phyloP scores from a whole-genome alignment of 2,329 filamentous ascomycete species.

The Drechslerella stenobrocha region DNA sequence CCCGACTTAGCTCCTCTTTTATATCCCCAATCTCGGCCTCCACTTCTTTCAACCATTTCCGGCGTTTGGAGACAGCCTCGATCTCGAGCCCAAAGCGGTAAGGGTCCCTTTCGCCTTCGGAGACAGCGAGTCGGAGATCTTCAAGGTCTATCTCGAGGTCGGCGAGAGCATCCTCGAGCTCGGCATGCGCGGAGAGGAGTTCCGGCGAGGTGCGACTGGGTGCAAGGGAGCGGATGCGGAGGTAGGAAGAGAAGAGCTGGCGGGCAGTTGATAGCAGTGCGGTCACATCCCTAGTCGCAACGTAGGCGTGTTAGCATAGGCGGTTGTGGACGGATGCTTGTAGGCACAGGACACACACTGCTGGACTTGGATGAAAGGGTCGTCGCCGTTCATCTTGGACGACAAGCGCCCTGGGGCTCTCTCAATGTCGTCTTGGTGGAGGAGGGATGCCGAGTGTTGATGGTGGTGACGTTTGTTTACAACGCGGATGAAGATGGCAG shows the following conservation, averaged over 20 bases:
- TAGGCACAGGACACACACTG: slow-evolving; percentile 46
- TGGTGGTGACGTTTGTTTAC: slow-evolving; percentile 48
- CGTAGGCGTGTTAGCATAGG: slow-evolving; percentile 33
- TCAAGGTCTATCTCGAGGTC: slow-evolving; percentile 79
- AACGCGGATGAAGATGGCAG: slow-evolving; percentile 26
- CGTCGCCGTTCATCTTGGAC: slow-evolving; percentile 50
- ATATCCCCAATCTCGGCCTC: slow-evolving; percentile 86
- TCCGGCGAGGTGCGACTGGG: slow-evolving; percentile 72
- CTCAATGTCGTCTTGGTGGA: too few relatives aligned
- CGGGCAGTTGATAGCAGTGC: slow-evolving; percentile 77
- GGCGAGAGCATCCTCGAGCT: slow-evolving; percentile 68
- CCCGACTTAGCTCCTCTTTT: slow-evolving; percentile 73
- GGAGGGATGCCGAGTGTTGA: too few relatives aligned
- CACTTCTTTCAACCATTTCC: slow-evolving; percentile 84
- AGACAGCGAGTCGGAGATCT: slow-evolving; percentile 84
- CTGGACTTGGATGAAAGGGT: slow-evolving; percentile 54
- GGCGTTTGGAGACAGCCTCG: slow-evolving; percentile 77
- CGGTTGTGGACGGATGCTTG: slow-evolving; percentile 4
- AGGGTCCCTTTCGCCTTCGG: slow-evolving; percentile 83
- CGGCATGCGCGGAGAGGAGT: slow-evolving; percentile 73
- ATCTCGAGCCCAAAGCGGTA: slow-evolving; percentile 82
- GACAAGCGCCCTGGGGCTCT: background rate
- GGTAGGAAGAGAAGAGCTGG: slow-evolving; percentile 88
- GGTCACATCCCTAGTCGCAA: slow-evolving; percentile 74
- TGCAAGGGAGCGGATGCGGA: slow-evolving; percentile 83